A percentile compares a stretch with the other conserved stretches of the same genome.
Conservation (phyloP, 1,284 basidiomycete species). For the Malassezia equina region DNA sequence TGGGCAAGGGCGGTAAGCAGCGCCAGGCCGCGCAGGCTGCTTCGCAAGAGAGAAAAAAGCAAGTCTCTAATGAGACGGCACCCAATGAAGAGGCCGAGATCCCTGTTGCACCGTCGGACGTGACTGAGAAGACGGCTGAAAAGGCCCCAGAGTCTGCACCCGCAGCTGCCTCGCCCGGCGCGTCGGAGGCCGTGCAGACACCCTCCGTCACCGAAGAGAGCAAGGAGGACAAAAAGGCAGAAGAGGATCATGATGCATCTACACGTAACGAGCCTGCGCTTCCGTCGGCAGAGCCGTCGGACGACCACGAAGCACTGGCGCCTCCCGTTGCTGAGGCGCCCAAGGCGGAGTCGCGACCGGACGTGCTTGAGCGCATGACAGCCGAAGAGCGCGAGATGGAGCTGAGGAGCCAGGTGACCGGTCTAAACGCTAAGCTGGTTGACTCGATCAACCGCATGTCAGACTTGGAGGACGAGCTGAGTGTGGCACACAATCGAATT, state of each 20-base stretch:
- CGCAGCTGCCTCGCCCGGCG: neutral
- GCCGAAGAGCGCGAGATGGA: slow-evolving; percentile 71
- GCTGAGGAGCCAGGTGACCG: slow-evolving; percentile 74
- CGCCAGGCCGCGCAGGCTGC: neutral
- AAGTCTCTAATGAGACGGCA: neutral
- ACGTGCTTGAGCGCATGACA: neutral
- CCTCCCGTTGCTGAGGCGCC: neutral
- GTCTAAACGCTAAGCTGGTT: slow-evolving; percentile 85
- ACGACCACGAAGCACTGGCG: neutral
- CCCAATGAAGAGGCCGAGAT: no score
- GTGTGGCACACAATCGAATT: slow-evolving; percentile 63
- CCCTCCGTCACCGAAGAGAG: no score
- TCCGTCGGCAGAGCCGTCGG: neutral
- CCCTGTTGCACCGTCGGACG: neutral
- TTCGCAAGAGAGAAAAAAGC: neutral
- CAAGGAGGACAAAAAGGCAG: no score
- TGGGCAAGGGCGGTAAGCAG: neutral
- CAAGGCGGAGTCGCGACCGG: neutral
- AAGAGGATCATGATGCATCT: no score
- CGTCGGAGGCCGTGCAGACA: no score
- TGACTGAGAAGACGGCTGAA: neutral
- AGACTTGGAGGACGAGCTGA: slow-evolving; percentile 81
- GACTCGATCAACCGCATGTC: slow-evolving; percentile 81
- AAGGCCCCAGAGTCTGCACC: neutral
- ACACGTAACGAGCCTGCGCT: neutral